phyloP scores from a whole-genome alignment of 768 basidiomycete species.

The Multifurca ochricompacta region DNA sequence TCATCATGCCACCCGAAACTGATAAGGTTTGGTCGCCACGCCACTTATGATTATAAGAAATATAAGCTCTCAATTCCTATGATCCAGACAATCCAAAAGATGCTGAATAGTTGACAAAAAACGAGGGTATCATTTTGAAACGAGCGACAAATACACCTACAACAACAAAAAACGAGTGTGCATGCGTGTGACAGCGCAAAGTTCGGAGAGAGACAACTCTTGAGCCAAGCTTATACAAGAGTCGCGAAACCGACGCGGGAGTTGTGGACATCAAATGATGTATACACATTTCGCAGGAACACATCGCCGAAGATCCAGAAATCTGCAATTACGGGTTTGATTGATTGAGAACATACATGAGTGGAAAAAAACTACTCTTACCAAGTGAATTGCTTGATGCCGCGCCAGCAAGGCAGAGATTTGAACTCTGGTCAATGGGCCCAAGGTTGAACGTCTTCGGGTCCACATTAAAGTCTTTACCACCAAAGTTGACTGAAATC shows the following conservation, averaged over 20 bases:
- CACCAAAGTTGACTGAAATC: conserved; percentile 27
- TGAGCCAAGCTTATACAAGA: background rate
- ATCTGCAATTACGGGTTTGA: background rate
- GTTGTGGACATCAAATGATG: conserved; percentile 12
- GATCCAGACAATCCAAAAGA: too few species aligned
- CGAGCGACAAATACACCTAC: background rate
- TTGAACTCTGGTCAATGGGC: conserved; percentile 15
- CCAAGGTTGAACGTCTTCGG: conserved; percentile 26
- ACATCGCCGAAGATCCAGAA: conserved; percentile 6
- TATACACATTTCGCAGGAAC: conserved; percentile 1
- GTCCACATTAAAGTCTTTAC: conserved; percentile 23
- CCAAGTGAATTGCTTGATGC: background rate
- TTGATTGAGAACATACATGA: background rate
- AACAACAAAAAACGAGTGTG: background rate
- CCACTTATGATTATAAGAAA: too few species aligned
- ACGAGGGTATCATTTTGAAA: background rate
- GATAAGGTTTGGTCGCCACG: too few species aligned
- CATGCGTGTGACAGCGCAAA: too few species aligned
- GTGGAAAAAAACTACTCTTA: background rate
- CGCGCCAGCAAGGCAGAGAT: conserved; percentile 19
- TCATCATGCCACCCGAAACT: too few species aligned
- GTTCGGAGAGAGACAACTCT: background rate
- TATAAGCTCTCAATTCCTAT: too few species aligned
- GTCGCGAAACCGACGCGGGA: conserved; percentile 12
- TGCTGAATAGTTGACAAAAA: too few species aligned